Conservation (phyloP, 306 rosid species). For the Carpinus viminea region DNA sequence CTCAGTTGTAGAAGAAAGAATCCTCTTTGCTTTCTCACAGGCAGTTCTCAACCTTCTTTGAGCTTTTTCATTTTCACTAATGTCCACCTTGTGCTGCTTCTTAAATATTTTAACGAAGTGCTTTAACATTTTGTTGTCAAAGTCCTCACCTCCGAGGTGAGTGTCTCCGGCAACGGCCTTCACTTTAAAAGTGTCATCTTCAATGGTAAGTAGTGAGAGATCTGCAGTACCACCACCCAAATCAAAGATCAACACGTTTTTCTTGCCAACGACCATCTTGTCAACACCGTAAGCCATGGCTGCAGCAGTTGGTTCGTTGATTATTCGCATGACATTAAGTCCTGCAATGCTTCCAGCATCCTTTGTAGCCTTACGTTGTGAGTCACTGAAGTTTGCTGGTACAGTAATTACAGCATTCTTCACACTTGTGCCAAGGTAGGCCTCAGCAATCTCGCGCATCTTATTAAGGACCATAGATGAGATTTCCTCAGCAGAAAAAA, state of each 20-base stretch:
- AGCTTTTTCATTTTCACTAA: constrained; percentile 6
- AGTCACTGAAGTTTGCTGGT: background rate
- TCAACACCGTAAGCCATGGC: constrained; percentile 16
- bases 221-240: constrained; percentile 21
- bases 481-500: background rate
- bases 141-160: constrained; percentile 41
- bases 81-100: constrained; percentile 17
- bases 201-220: constrained; percentile 15
- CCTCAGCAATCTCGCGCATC: background rate
- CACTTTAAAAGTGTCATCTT: constrained; percentile 1
- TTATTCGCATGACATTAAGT: background rate
- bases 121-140: constrained; percentile 28
- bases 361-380: background rate
- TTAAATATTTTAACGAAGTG: constrained; percentile 19
- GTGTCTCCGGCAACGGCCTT: constrained; percentile 33
- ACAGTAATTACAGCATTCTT: background rate
- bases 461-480: background rate
- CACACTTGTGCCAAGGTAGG: background rate
- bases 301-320: constrained; percentile 18
- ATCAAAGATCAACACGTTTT: constrained; percentile 17
- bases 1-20: background rate
- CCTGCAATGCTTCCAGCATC: background rate
- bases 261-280: background rate
- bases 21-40: constrained; percentile 22
- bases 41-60: constrained; percentile 1